Conservation (phyloP, 495 filamentous ascomycete genomes). For the Pyronema domesticum region DNA sequence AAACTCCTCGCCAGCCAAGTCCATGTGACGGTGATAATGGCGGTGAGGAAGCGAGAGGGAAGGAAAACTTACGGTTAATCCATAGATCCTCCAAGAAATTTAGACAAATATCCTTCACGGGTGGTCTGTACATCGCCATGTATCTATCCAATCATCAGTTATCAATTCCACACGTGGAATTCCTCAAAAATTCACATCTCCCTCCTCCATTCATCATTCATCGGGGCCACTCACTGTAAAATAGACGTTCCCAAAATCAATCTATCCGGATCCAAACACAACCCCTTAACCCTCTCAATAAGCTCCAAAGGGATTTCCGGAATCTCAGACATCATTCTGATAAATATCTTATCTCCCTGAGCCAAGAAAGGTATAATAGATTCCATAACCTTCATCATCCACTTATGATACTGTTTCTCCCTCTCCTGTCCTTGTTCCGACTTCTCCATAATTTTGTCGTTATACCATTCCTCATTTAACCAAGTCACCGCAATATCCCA, state of each 20-base stretch:
- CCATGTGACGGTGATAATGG: too few species aligned
- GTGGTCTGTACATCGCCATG: slow-evolving; percentile 68
- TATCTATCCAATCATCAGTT: slow-evolving; percentile 41
- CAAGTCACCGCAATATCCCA: slow-evolving; percentile 77
- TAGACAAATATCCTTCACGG: slow-evolving; percentile 60
- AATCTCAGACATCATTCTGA: slow-evolving; percentile 80
- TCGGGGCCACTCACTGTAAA: slow-evolving; percentile 34
- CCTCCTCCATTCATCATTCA: background rate
- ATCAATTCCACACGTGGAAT: slow-evolving; percentile 30
- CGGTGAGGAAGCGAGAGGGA: background rate
- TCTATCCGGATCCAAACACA: slow-evolving; percentile 78
- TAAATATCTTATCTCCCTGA: slow-evolving; percentile 67
- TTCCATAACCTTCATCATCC: slow-evolving; percentile 63
- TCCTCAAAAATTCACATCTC: slow-evolving; percentile 4
- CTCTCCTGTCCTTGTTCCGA: slow-evolving; percentile 28
- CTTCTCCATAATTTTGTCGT: slow-evolving; percentile 44
- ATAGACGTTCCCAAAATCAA: slow-evolving; percentile 44
- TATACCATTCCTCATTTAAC: slow-evolving; percentile 97
- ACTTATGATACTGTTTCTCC: slow-evolving; percentile 55
- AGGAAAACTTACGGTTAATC: slow-evolving; percentile 44
- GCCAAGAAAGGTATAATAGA: slow-evolving; percentile 78
- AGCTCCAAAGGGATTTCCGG: slow-evolving; percentile 56
- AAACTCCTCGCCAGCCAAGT: background rate
- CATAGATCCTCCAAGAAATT: slow-evolving; percentile 76
- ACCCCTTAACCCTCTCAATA: slow-evolving; percentile 52